phyloP scores from a whole-genome alignment of 495 filamentous ascomycete species.

The Jackrogersella multiformis region DNA sequence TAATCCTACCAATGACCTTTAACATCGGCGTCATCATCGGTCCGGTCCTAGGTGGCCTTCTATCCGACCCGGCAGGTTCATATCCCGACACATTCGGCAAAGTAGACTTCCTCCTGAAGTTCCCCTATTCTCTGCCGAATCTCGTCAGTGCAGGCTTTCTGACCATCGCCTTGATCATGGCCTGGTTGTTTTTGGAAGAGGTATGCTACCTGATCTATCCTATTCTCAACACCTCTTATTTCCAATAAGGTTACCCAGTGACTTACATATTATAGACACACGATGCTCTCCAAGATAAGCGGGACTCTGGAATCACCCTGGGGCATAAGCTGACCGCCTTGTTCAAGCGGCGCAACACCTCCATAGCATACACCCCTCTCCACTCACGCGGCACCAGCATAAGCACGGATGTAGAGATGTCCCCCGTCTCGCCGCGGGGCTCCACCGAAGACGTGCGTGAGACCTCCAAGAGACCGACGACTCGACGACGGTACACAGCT shows the following conservation, averaged over 20 bases:
- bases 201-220: conserved; percentile 45
- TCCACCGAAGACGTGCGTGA: conserved; percentile 17
- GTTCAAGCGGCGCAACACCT: conserved; percentile 31
- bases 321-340: conserved; percentile 41
- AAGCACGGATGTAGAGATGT: conserved; percentile 42
- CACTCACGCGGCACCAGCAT: conserved; percentile 40
- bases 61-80: conserved; percentile 76
- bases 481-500: conserved; percentile 48
- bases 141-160: conserved; percentile 76
- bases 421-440: conserved; percentile 37
- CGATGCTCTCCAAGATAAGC: conserved; percentile 54
- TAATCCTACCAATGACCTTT: conserved; percentile 78
- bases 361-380: conserved; percentile 39
- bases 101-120: conserved; percentile 71
- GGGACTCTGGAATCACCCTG: conserved; percentile 59
- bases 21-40: conserved; percentile 82
- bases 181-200: conserved; percentile 76
- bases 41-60: conserved; percentile 76
- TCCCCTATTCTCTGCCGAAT: conserved; percentile 80
- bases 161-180: conserved; percentile 59
- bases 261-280: conserved; percentile 58
- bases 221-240: background rate
- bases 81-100: conserved; percentile 76
- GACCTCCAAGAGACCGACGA: background rate
- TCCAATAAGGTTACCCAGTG: background rate